Evolutionary conservation across 169 alveolate genomes (phyloP).

Genomic region (Plasmodium knowlesi): DNA sequence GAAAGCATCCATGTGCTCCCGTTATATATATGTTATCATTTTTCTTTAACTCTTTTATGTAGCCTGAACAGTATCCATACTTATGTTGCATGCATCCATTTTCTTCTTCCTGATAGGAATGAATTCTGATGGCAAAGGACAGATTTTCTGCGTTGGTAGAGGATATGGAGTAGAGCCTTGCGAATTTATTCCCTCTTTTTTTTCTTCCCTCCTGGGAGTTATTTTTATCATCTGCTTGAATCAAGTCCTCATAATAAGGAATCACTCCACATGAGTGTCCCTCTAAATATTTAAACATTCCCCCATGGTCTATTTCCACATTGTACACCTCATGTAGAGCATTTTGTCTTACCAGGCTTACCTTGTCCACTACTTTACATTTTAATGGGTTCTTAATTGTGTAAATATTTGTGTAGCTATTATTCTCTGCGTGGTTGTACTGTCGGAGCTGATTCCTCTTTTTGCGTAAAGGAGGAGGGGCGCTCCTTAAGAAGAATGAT

Average conservation of each 20-base stretch:
- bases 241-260: slow-evolving; percentile 75
- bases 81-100: not conserved
- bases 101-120: slow-evolving; percentile 19
- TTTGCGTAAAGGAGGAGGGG: not conserved
- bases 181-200: not conserved
- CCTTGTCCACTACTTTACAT: slow-evolving; percentile 75
- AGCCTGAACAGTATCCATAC: slow-evolving; percentile 71
- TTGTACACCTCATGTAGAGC: slow-evolving; percentile 78
- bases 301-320: slow-evolving; percentile 76
- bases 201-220: not conserved
- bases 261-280: slow-evolving; percentile 84
- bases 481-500: not conserved
- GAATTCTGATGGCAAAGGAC: slow-evolving; percentile 50
- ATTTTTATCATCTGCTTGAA: not conserved
- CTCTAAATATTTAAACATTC: slow-evolving; percentile 68
- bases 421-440: not conserved
- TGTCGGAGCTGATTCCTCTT: not conserved
- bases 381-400: slow-evolving; percentile 77
- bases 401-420: slow-evolving; percentile 42
- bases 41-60: slow-evolving; percentile 42
- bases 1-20: slow-evolving; percentile 60
- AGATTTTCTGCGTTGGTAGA: slow-evolving; percentile 32
- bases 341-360: slow-evolving; percentile 72
- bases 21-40: slow-evolving; percentile 70
- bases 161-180: slow-evolving; percentile 61